phyloP scores from a whole-genome alignment of 371 early-diverging fungal genomes.

The Rhizopus sp. region DNA sequence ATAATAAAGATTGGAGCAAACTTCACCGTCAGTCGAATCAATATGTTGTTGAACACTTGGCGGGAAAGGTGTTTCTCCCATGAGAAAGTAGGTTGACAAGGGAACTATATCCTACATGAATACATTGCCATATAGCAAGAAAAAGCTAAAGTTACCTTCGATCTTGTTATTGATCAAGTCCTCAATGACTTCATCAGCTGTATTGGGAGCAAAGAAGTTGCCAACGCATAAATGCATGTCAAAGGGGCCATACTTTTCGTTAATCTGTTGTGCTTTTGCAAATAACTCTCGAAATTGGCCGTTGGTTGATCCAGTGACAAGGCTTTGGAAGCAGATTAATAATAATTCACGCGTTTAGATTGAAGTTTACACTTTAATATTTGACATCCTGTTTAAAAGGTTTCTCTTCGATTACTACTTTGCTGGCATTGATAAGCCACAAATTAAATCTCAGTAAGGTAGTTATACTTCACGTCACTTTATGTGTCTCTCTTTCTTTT shows the following conservation, averaged over 20 bases:
- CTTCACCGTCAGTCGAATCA: conserved; percentile 65
- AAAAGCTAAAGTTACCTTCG: conserved; percentile 43
- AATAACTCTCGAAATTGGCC: conserved; percentile 66
- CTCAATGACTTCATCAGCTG: conserved; percentile 42
- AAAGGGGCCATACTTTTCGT: conserved; percentile 86
- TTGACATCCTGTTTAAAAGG: conserved; percentile 6
- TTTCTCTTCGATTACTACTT: neutral
- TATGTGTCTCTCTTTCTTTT: conserved; percentile 1
- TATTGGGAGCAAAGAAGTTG: conserved; percentile 71
- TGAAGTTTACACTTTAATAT: conserved; percentile 19
- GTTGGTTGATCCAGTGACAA: conserved; percentile 72
- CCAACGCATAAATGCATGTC: conserved; percentile 78
- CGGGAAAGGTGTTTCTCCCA: conserved; percentile 66
- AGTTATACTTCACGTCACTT: neutral
- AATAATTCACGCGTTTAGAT: neutral
- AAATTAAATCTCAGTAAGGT: conserved; percentile 2
- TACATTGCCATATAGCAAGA: neutral
- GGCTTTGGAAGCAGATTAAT: conserved; percentile 26
- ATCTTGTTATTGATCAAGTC: conserved; percentile 60
- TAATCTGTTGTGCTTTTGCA: conserved; percentile 69
- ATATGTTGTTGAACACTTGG: conserved; percentile 54
- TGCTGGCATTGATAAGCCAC: conserved; percentile 2
- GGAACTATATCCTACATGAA: conserved; percentile 57
- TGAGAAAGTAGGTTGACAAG: conserved; percentile 75
- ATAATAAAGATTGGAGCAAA: conserved; percentile 74